Base-by-base conservation (phyloP, 2,329 filamentous ascomycete genomes). In the Fusarium anguioides region DNA sequence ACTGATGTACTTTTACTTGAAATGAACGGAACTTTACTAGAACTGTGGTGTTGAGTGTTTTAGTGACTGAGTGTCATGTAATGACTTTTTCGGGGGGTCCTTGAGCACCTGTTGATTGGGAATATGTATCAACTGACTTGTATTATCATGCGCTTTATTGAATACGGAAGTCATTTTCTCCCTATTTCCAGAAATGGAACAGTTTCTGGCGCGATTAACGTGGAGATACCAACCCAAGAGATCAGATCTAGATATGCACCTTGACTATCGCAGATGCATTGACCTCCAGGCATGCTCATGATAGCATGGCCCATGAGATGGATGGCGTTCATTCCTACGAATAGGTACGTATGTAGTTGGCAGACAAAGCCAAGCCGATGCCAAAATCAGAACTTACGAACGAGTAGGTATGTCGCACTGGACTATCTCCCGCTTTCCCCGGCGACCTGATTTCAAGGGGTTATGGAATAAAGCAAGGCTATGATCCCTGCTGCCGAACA, bases 1-100 rank as follows among this genome's bases (percentile, higher is more conserved):
- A 53, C 20, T 50, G 44, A 46, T 68, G 66, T 68, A 68, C 47
- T 66, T 66, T 54, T 68, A 66, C 47, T 61, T 66, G 29, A 49
- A 40, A 46, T 31, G 42, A 60, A 65, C 24, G 31, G 42, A 36
- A 51, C 27, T 48, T 29, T 23, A 17, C 48, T 51, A 69, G 51
- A 69, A 54, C 41, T 60, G 26, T 17, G 46, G 42, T 61, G 47
- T 65, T 52, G 54, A 50, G 27, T 57, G 41, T 37, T 50, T 49
- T 49, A 36, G 57, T 40, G 21, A 42, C 35, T 24, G 36, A 56
- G 60, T 49, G 37, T 39, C 23, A 48, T 50, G 37, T 46, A 35
- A 46, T 35, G 55, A 48, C 42, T 39, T 26, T 31, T 40, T 4
- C n/a, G n/a, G n/a, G 20, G 46, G 14, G 33, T 35, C 26, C 14